Percentiles rank a stretch among this genome's conserved stretches.
Conservation (phyloP, 352 stramenopile genomes). For the Elongisporangium prolatum region DNA sequence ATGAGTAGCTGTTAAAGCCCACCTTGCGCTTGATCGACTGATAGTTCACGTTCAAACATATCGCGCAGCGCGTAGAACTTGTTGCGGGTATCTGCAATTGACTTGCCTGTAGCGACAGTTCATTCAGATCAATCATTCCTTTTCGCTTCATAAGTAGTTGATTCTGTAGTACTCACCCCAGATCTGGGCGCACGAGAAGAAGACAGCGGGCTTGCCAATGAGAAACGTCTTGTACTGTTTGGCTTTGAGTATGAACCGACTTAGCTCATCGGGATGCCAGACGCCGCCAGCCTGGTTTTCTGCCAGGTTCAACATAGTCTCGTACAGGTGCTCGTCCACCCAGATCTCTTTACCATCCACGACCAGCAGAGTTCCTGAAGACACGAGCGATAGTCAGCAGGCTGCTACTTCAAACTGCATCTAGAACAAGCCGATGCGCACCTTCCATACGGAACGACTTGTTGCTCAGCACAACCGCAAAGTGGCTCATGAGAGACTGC, state of each 20-base stretch:
- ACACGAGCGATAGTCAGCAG: too few species aligned
- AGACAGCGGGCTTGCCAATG: slow-evolving; percentile 26
- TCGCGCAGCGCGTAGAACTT: slow-evolving; percentile 78
- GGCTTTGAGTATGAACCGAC: slow-evolving; percentile 52
- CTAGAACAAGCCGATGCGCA: slow-evolving; percentile 8
- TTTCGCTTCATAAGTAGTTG: not conserved
- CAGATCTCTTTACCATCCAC: slow-evolving; percentile 32
- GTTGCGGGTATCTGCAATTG: slow-evolving; percentile 43
- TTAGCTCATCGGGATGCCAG: slow-evolving; percentile 67
- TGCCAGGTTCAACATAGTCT: slow-evolving; percentile 46
- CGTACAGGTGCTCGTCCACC: slow-evolving; percentile 66
- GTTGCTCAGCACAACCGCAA: slow-evolving; percentile 54
- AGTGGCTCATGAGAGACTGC: slow-evolving; percentile 49
- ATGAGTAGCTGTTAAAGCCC: not conserved
- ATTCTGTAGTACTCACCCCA: slow-evolving; percentile 50
- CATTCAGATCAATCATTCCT: not conserved
- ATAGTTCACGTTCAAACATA: slow-evolving; percentile 50
- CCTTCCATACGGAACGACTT: slow-evolving; percentile 65
- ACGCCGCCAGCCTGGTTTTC: slow-evolving; percentile 58
- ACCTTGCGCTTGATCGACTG: not conserved
- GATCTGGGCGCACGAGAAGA: slow-evolving; percentile 66
- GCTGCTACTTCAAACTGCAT: not conserved
- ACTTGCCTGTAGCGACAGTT: slow-evolving; percentile 33
- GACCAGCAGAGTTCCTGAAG: slow-evolving; percentile 14
- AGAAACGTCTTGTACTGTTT: slow-evolving; percentile 49